Conservation (phyloP, 2,329 filamentous ascomycete genomes). For the Sclerotinia sclerotiorum region DNA sequence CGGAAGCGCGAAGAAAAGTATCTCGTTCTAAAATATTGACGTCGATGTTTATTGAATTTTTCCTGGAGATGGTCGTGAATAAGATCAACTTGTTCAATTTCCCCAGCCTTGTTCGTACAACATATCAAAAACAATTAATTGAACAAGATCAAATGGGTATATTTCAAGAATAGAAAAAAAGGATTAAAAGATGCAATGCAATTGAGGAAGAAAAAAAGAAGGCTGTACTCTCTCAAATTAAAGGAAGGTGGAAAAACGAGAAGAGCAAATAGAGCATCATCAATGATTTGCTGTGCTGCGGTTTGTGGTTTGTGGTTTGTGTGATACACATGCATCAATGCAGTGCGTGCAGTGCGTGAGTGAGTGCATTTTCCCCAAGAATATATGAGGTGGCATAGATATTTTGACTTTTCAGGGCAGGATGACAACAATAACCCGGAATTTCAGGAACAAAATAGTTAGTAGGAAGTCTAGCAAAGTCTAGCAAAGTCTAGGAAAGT, state of each 20-base stretch:
- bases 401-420: not conserved
- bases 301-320: not conserved
- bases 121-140: slow-evolving; percentile 1
- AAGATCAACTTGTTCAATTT: slow-evolving; percentile 4
- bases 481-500: too few species aligned
- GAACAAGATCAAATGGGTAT: not conserved
- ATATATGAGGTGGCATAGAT: slow-evolving; percentile 14
- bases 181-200: slow-evolving; percentile 5
- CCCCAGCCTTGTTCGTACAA: slow-evolving; percentile 1
- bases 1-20: not conserved
- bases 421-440: slow-evolving; percentile 2
- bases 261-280: slow-evolving; percentile 1
- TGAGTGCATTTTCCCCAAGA: not conserved
- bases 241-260: slow-evolving; percentile 11
- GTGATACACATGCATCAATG: slow-evolving; percentile 10
- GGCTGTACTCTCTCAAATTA: not conserved
- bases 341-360: not conserved
- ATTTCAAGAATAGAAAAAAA: slow-evolving; percentile 1
- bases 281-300: slow-evolving; percentile 7
- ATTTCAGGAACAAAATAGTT: not conserved
- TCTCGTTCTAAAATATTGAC: slow-evolving; percentile 1
- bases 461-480: too few species aligned
- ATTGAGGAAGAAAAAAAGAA: not conserved
- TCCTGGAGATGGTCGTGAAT: not conserved
- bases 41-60: slow-evolving; percentile 15